Conservation (phyloP, 805 yeast species). For the Pichia sporocuriosa region DNA sequence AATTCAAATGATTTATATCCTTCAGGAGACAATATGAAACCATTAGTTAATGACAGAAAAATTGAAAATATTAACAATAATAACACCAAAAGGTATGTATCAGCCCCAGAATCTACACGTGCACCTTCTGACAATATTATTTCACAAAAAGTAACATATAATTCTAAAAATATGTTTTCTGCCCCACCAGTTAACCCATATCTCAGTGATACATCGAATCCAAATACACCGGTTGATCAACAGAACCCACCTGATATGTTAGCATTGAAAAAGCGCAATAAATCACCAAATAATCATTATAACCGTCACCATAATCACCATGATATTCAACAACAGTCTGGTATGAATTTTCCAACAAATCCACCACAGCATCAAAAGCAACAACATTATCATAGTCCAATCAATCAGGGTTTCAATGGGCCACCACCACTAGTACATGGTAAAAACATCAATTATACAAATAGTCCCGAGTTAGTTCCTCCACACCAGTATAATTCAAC, state of each 20-base stretch:
- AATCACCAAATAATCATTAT: too few species aligned
- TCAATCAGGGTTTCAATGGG: slow-evolving; percentile 4
- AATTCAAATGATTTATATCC: background rate
- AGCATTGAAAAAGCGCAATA: background rate
- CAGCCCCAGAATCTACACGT: slow-evolving; percentile 8
- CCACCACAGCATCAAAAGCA: slow-evolving; percentile 10
- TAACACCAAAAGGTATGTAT: slow-evolving; percentile 3
- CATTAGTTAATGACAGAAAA: background rate
- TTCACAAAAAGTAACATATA: slow-evolving; percentile 17
- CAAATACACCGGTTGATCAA: slow-evolving; percentile 14
- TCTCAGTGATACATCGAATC: background rate
- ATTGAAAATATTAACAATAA: background rate
- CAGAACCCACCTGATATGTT: slow-evolving; percentile 9
- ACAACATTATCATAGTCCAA: slow-evolving; percentile 3
- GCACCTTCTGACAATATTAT: slow-evolving; percentile 25
- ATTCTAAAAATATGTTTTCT: background rate
- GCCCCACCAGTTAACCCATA: background rate
- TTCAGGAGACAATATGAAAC: background rate
- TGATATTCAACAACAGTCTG: background rate
- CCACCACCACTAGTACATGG: slow-evolving; percentile 6
- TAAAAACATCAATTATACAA: slow-evolving; percentile 6
- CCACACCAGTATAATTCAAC: slow-evolving; percentile 12
- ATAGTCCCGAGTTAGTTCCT: slow-evolving; percentile 13
- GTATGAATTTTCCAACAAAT: background rate
- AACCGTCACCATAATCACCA: background rate